Percentiles rank a stretch among this genome's conserved stretches.
phyloP scores from a whole-genome alignment of 768 basidiomycete genomes.

The Xerocomus spinulosus region DNA sequence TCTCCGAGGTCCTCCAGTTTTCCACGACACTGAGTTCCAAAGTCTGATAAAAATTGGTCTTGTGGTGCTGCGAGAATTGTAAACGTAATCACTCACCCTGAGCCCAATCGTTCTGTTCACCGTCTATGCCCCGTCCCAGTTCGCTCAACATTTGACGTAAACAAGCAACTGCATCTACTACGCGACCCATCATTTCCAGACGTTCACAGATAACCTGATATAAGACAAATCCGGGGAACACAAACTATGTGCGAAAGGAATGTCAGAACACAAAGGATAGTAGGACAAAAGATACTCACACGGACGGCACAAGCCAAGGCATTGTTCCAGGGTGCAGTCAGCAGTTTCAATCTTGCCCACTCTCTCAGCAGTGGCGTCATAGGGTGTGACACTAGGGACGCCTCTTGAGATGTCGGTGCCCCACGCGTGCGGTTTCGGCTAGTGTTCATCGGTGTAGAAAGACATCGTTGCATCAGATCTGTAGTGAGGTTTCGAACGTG shows the following conservation, averaged over 20 bases:
- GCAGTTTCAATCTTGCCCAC: slow-evolving; percentile 7
- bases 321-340: slow-evolving; percentile 1
- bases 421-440: no score
- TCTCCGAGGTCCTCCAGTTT: slow-evolving; percentile 1
- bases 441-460: not conserved
- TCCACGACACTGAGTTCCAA: not conserved
- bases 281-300: not conserved
- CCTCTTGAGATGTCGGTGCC: not conserved
- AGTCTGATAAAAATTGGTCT: not conserved
- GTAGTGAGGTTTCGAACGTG: not conserved
- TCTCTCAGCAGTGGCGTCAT: not conserved
- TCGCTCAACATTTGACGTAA: not conserved
- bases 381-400: not conserved
- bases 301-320: not conserved
- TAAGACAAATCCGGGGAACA: not conserved
- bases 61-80: not conserved
- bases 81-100: not conserved
- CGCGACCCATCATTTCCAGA: not conserved
- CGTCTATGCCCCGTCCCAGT: not conserved
- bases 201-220: not conserved
- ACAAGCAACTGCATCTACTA: not conserved
- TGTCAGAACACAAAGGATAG: not conserved
- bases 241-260: not conserved
- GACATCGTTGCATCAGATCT: not conserved
- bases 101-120: not conserved